Percentiles rank a stretch among this genome's conserved stretches.
phyloP scores from a whole-genome alignment of 768 basidiomycete genomes.

The Boletus insuetus region DNA sequence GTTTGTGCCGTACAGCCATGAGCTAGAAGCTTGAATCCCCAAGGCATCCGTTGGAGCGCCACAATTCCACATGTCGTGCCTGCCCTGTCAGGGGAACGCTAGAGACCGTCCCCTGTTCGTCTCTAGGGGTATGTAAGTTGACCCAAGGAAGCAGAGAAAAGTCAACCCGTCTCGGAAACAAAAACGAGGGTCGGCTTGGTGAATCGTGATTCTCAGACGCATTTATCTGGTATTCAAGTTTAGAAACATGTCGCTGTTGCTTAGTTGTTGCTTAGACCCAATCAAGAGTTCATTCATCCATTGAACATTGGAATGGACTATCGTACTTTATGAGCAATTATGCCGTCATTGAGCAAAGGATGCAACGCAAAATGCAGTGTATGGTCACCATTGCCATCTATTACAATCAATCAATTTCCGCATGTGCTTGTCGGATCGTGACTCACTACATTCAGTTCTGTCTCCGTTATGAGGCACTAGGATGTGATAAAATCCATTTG shows the following conservation, averaged over 20 bases:
- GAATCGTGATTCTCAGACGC: background rate
- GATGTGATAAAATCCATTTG: background rate
- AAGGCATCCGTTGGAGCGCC: background rate
- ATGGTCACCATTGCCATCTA: background rate
- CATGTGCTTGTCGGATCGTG: background rate
- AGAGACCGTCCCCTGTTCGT: background rate
- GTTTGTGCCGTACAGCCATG: background rate
- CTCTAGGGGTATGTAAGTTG: background rate
- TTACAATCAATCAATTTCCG: background rate
- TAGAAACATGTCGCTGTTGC: background rate
- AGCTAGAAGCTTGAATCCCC: background rate
- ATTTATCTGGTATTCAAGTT: background rate
- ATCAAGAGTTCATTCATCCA: background rate
- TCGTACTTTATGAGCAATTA: background rate
- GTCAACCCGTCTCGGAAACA: background rate
- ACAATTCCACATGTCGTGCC: background rate
- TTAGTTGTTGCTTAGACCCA: background rate
- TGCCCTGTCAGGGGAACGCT: background rate
- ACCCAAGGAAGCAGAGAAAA: background rate
- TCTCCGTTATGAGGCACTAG: background rate
- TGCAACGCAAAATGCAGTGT: background rate
- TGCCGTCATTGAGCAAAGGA: background rate
- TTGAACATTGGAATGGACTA: background rate
- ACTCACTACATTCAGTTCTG: background rate
- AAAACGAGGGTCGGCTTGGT: background rate